Percentiles rank a stretch among this genome's conserved stretches.
These are phyloP conservation scores for Hevea brasiliensis DNA, from an alignment of 345 rosid species.

Conservation along the genomic window DNA sequence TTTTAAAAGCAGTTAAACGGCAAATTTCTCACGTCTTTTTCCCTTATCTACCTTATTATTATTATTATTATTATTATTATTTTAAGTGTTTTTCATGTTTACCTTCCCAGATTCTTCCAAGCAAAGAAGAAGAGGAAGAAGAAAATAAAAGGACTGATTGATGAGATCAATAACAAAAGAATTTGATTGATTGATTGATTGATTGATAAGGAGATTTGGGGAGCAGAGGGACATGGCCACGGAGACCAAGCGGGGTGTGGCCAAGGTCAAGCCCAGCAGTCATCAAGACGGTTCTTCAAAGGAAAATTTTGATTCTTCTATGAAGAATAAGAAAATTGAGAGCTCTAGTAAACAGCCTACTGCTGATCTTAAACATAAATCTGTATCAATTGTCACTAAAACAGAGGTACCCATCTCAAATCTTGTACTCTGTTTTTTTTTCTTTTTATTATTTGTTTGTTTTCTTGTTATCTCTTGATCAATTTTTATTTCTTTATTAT, in stretches of 20 bases:
- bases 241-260: slow-evolving; percentile 44
- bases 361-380: slow-evolving; percentile 46
- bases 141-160: not conserved
- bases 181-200: slow-evolving; percentile 6
- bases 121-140: not conserved
- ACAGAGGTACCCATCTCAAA: slow-evolving; percentile 9
- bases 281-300: slow-evolving; percentile 50
- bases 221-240: slow-evolving; percentile 41
- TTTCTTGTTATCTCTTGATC: not conserved
- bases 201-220: not conserved
- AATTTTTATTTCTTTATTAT: not conserved
- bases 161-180: not conserved
- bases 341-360: slow-evolving; percentile 42
- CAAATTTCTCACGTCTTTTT: slow-evolving; percentile 3
- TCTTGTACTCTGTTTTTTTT: not conserved
- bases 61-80: not conserved
- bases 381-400: slow-evolving; percentile 44
- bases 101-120: slow-evolving; percentile 14
- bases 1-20: slow-evolving; percentile 25
- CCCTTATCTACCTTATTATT: slow-evolving; percentile 1
- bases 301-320: slow-evolving; percentile 37
- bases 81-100: not conserved
- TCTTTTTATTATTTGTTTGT: not conserved
- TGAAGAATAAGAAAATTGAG: slow-evolving; percentile 52
- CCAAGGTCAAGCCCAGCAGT: slow-evolving; percentile 40